Base-by-base conservation (phyloP, 83 land plant species). In the Larix sibirica region DNA sequence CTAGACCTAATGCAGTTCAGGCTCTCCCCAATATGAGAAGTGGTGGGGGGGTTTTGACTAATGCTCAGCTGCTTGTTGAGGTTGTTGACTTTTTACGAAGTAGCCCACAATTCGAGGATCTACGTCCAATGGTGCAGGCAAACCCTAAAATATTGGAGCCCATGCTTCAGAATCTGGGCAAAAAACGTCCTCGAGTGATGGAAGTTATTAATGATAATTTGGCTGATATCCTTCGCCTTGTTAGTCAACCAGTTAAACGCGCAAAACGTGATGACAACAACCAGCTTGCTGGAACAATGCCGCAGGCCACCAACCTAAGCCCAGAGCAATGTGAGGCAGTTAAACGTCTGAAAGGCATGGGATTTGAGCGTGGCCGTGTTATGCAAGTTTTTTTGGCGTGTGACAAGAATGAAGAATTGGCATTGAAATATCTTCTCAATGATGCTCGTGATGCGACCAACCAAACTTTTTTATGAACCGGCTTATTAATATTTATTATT, bases 281-380 rank as follows among this genome's bases (percentile, higher is more conserved):
- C 3, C 36, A 33, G 36, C 36, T 33, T 33, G 36, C 3, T 33
- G 36, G 36, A 33, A 2, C 36, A 33, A 33, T 33, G 36, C 3
- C 36, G 36, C 98, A 95, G 82, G 36, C 36, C 36, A 84, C 94
- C 23, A 81, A 86, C 21, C 94, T 95, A 56, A 97, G 96, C 18
- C 97, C 96, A 4, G 99, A 97, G 86, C 98, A 97, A 85, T 88
- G 95, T 74, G 96, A 97, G 80, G 96, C 99, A 33, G 94, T 97
- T 83, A 95, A 92, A 77, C 92, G 99, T 74, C 36, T 33, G 36
- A 33, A 33, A 33, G 36, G 3, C 36, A 33, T 33, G 36, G 54
- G 54, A 0, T 50, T 50, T 50, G 54, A 50, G 13, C 54, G 2
- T 50, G 54, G 12, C 54, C 54, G 13, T 9, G 54, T 50, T 50